These are phyloP conservation scores for Colletotrichum salicis DNA, from an alignment of 2,329 filamentous ascomycete species.

Conservation along the genomic window DNA sequence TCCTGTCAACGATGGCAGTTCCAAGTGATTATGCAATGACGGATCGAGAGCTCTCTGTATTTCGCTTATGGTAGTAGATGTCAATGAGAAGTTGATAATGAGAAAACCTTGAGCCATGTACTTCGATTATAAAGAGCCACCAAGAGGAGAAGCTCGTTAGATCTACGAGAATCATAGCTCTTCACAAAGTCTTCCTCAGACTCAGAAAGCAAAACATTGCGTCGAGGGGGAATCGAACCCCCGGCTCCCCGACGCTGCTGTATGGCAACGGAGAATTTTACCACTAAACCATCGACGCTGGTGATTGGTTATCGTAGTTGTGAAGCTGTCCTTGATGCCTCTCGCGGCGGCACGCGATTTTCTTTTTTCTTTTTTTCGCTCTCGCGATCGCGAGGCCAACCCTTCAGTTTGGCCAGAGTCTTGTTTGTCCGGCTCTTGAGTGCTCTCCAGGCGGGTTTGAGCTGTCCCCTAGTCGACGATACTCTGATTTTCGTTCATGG, in stretches of 20 bases:
- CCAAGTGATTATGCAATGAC: not conserved
- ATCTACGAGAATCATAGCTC: no score
- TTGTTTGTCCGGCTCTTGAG: not conserved
- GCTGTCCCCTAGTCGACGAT: not conserved
- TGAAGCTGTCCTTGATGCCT: no score
- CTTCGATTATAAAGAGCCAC: no score
- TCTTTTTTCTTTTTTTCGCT: no score
- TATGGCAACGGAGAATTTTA: slow-evolving; percentile 1
- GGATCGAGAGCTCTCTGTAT: not conserved
- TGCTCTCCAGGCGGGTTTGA: not conserved
- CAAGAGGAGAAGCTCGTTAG: no score
- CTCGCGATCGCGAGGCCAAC: no score
- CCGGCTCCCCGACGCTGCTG: not conserved
- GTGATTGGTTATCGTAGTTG: not conserved
- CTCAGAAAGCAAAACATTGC: not conserved
- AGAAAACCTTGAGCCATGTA: no score
- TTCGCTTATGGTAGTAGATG: not conserved
- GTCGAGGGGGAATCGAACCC: not conserved
- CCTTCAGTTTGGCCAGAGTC: no score
- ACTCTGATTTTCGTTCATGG: not conserved
- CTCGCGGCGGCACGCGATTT: no score
- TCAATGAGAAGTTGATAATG: not conserved
- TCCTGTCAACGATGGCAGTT: not conserved
- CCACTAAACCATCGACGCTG: slow-evolving; percentile 2
- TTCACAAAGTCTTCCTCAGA: no score